These are phyloP conservation scores for Coemansia sp. DNA, from an alignment of 192 early-diverging fungal species.

Conservation along the genomic window DNA sequence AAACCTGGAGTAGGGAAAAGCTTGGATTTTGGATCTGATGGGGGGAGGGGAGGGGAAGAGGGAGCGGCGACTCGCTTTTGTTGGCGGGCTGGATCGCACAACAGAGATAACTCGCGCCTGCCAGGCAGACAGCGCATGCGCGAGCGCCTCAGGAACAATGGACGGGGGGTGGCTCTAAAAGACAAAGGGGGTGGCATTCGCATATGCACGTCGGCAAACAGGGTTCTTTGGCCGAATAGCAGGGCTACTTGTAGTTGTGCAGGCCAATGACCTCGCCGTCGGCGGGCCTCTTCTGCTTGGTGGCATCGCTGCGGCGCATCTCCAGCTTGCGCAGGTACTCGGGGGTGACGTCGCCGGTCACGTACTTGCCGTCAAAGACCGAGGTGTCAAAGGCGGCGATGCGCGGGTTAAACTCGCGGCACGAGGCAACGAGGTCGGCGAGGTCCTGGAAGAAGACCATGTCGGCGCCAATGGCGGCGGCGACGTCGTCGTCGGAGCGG, in stretches of 20 bases:
- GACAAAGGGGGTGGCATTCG: not conserved
- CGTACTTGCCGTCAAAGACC: slow-evolving; percentile 94
- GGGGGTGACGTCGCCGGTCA: slow-evolving; percentile 77
- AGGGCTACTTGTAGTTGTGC: slow-evolving; percentile 49
- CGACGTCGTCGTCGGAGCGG: slow-evolving; percentile 82
- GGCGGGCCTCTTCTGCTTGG: slow-evolving; percentile 39
- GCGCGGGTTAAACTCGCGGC: slow-evolving; percentile 80
- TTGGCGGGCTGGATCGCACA: not conserved
- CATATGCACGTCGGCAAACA: slow-evolving; percentile 3
- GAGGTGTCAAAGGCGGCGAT: slow-evolving; percentile 93
- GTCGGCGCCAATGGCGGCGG: slow-evolving; percentile 92
- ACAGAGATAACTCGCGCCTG: not conserved
- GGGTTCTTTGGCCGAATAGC: not conserved
- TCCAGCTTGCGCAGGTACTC: slow-evolving; percentile 69
- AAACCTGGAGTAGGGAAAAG: not conserved
- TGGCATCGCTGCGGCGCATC: slow-evolving; percentile 41
- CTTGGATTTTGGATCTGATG: not conserved
- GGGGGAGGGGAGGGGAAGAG: not conserved
- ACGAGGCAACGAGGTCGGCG: slow-evolving; percentile 83
- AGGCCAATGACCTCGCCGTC: slow-evolving; percentile 54
- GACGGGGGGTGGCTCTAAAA: slow-evolving; percentile 2
- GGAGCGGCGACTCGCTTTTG: not conserved
- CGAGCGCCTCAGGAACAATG: not conserved
- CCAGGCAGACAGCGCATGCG: not conserved
- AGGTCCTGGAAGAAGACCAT: slow-evolving; percentile 92